Evolutionary conservation across 2,329 filamentous ascomycete genomes (phyloP), one percentile per base, ranked within the genome.

Genomic region (Pezizomycotina sp.): DNA sequence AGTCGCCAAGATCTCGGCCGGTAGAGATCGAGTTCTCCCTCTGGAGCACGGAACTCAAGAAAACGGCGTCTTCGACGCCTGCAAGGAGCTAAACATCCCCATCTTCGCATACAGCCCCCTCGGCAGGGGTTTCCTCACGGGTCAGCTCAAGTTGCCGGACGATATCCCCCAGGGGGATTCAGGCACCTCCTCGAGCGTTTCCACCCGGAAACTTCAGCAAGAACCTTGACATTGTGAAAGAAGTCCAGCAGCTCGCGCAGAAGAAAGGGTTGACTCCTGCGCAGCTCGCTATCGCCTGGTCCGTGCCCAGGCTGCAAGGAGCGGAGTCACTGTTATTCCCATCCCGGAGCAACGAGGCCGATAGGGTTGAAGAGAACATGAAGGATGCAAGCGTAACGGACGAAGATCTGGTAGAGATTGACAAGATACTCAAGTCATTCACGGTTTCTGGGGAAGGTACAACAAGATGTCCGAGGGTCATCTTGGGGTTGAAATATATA

Each of bases 101-200:
- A 59, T 84, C 30, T 57, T 81, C 22, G 76, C 74, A 0, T 84
- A 82, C 57, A 75, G 74, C 27, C 78, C 79, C 1, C 61, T 83
- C 0, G 73, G 77, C 4, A 60, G 68, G 16, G 65, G 65, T 2
- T 50, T 65, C 36, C 54, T 74, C 38, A 66, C 66, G 0, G 67
- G 68, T 1, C 53, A 64, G 44, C 59, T 69, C 49, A 64, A 61
- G 50, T 59, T 53, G 5, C 44, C 49, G 1, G 60, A 65, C 2
- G 74, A 79, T 47, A 56, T 79, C 23, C 62, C 63, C 3, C 56
- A 67, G 28, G 60, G 60, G 23, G 66, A 71, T 50, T 60, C 25
- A 55, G 64, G 14, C 58, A 55, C 13, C 34, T 47, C 12, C 51
- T 62, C 14, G 74, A 74, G 4, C 64, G 73, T 14, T 80, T 79